Evolutionary conservation across 2,329 filamentous ascomycete genomes (phyloP), one percentile per base, ranked within the genome.

Genomic region (Pezicula rhizophila): DNA sequence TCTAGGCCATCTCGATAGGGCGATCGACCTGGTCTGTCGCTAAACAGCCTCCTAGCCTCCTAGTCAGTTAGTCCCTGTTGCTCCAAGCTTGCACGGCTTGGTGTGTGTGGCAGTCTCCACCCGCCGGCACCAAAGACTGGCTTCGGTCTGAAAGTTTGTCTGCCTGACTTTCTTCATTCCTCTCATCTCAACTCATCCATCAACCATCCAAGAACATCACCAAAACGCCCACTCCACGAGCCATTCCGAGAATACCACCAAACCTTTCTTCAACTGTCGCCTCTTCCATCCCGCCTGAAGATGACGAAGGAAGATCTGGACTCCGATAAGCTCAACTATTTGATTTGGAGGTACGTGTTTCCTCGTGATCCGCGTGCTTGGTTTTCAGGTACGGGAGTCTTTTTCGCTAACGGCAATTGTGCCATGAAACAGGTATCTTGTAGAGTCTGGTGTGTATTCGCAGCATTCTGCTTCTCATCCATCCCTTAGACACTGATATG

Each of bases 291-390:
- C 35, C 15, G n/a, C 42, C 39, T 49, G 52, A 57, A 52, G 39
- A 65, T 66, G 62, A 52, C 61, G 15, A 65, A 66, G 55, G 64
- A 66, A 57, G 49, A 52, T 31, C 73, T 85, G 62, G 77, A 82
- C 74, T 82, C 79, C 57, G 76, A 84, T 68, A 75, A 78, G 73
- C 72, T 84, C 75, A 85, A 84, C 73, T 84, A 80, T 74, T 75
- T 85, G 67, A 75, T 85, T 66, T 85, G 81, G 81, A 82, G 79
- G 81, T 85, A 74, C 68, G 80, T 65, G 54, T 60, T 57, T 31
- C 51, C 56, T 57, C 57, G 54, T 63, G 57, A 60, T 62, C 59
- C 55, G 51, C 57, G 47, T 46, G 41, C 48, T 57, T 49, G 48
- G 52, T 47, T 54, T 57, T 54, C 52, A 56, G 57, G 55, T 56